Base-by-base conservation (phyloP, 345 rosid species). In the Moricandia moricandioides region DNA sequence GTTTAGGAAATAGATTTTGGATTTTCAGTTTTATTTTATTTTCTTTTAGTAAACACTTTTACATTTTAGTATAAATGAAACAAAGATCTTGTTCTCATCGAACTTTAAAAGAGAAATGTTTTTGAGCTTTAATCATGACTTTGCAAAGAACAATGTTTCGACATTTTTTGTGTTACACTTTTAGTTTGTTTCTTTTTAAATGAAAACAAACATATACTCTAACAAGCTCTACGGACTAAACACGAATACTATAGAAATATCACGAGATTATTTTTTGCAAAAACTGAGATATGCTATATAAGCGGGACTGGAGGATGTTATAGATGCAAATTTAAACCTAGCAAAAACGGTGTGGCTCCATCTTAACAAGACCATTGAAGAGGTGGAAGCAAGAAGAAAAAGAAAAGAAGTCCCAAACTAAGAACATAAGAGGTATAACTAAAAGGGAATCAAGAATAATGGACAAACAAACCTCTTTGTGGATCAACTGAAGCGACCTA, bases 391-490 rank as follows among this genome's bases (percentile, higher is more conserved):
- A 16, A 67, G 18, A 14, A 31, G 31, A 47, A 13, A 43, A 47
- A 31, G 11, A 30, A 51, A 5, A 4, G 0, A 24, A 54, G 27
- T 54, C 29, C 29, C 29, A 54, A 18, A 21, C 7, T 7, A 54
- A 21, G 59, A 55, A 55, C 31, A 55, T 24, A 55, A 24, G 6
- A 55, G 12, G 5, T 21, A 8, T n/a, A n/a, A 8, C 13, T 16
- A 54, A 54, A 8, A 12, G 35, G 16, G 12, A 61, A 49, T 31
- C 34, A 62, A 49, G 4, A 34, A 21, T 52, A 54, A 9, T n/a
- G n/a, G n/a, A n/a, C 37, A 24, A 31, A 16, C 56, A 73, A 64
- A 73, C 77, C 77, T 65, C 33, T 65, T 0, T 65, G 47, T 30
- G 24, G 39, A 52, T 72, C 62, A 73, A 62, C 9, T 35, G 39